These are phyloP conservation scores for Purpureocillium takamizusanense DNA, from an alignment of 2,329 filamentous ascomycete genomes.

Conservation along the genomic window DNA sequence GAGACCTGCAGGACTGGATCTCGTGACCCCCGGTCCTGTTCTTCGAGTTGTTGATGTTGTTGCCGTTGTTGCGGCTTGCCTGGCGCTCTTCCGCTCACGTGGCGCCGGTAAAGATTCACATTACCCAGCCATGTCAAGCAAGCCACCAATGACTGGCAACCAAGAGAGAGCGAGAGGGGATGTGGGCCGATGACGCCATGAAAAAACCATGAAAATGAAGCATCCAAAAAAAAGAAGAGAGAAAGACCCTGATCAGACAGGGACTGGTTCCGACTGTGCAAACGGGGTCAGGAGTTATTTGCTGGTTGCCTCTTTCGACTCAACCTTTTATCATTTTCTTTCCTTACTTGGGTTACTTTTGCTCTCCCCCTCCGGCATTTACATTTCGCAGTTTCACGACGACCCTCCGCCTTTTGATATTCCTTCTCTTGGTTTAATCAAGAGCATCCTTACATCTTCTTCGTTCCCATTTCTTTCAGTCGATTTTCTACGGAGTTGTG, in stretches of 20 bases:
- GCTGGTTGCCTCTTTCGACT: constrained; percentile 1
- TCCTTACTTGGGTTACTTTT: no score
- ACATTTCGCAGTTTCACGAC: neutral
- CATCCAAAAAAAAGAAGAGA: neutral
- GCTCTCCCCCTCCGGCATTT: neutral
- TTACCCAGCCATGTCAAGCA: neutral
- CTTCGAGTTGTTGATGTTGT: neutral
- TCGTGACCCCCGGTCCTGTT: constrained; percentile 11
- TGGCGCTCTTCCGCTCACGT: neutral
- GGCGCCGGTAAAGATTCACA: neutral
- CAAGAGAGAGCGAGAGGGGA: neutral
- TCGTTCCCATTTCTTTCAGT: no score
- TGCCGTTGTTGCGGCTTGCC: neutral
- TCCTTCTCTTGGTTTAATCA: neutral
- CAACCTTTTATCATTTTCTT: no score
- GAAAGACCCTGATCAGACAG: no score
- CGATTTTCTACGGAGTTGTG: neutral
- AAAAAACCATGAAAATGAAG: neutral
- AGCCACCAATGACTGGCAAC: neutral
- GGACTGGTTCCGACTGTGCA: constrained; percentile 5
- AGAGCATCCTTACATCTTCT: neutral
- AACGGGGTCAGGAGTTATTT: constrained; percentile 6
- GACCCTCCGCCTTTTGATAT: neutral
- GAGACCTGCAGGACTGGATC: constrained; percentile 29
- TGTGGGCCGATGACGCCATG: neutral